Percentiles rank a stretch among this genome's conserved stretches.
Conservation (phyloP, 495 filamentous ascomycete genomes). For the Usnea hakonensis region DNA sequence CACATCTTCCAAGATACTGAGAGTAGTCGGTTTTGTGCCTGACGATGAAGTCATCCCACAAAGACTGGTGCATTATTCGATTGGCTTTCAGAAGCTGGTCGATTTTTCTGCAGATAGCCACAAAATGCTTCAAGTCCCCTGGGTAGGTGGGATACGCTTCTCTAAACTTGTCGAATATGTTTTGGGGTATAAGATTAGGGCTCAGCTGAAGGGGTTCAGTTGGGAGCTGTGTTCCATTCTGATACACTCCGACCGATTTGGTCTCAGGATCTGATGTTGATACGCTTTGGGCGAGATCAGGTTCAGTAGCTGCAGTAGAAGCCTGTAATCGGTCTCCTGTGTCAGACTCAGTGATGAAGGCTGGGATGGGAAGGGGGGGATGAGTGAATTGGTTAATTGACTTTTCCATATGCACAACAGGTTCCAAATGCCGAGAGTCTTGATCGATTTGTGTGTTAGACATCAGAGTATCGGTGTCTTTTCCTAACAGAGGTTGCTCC, state of each 20-base stretch:
- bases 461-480: neutral
- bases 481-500: neutral
- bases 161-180: slow-evolving; percentile 45
- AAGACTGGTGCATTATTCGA: slow-evolving; percentile 37
- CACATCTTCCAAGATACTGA: slow-evolving; percentile 28
- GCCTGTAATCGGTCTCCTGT: neutral
- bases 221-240: neutral
- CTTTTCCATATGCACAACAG: too few species aligned
- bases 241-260: neutral
- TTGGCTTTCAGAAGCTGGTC: slow-evolving; percentile 37
- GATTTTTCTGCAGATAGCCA: slow-evolving; percentile 47
- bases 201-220: neutral
- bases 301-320: neutral
- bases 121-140: slow-evolving; percentile 48
- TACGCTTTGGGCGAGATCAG: neutral
- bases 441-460: neutral
- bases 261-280: neutral
- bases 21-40: slow-evolving; percentile 37
- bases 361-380: neutral
- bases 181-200: slow-evolving; percentile 12
- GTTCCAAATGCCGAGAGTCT: neutral
- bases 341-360: neutral
- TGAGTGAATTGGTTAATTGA: neutral
- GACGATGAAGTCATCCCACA: slow-evolving; percentile 66
- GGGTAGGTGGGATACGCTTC: slow-evolving; percentile 49